These are phyloP conservation scores for Saccharomyces hybrid DNA, from an alignment of 1,139 yeast species.

Conservation along the genomic window DNA sequence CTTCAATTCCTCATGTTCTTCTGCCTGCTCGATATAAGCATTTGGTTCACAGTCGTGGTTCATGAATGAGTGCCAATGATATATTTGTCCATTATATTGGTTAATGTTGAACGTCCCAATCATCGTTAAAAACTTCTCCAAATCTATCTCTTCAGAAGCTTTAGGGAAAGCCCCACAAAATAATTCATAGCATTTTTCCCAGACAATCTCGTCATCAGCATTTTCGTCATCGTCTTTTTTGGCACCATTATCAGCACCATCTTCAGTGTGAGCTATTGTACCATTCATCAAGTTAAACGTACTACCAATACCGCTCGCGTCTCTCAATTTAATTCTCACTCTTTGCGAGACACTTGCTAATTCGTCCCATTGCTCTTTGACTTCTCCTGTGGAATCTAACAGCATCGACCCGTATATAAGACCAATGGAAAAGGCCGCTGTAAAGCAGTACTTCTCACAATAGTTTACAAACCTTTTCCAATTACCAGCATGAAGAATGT, in stretches of 20 bases:
- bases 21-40: constrained; percentile 47
- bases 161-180: constrained; percentile 46
- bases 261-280: constrained; percentile 32
- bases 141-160: constrained; percentile 33
- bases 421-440: constrained; percentile 60
- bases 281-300: constrained; percentile 44
- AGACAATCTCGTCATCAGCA: constrained; percentile 39
- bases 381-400: constrained; percentile 40
- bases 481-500: constrained; percentile 37
- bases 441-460: constrained; percentile 61
- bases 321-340: constrained; percentile 51
- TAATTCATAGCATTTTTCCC: constrained; percentile 50
- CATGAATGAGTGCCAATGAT: constrained; percentile 56
- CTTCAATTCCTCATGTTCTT: constrained; percentile 45
- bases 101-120: constrained; percentile 71
- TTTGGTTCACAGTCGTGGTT: constrained; percentile 76
- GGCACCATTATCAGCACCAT: constrained; percentile 18
- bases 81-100: constrained; percentile 59
- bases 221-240: constrained; percentile 41
- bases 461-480: constrained; percentile 54
- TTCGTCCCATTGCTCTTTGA: constrained; percentile 43
- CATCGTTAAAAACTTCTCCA: constrained; percentile 51
- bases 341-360: constrained; percentile 70
- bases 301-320: constrained; percentile 46
- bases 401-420: constrained; percentile 46